Percentiles rank a stretch among this genome's conserved stretches.
Conservation (phyloP, 139 green algal species). For the Coelastrella sp. region DNA sequence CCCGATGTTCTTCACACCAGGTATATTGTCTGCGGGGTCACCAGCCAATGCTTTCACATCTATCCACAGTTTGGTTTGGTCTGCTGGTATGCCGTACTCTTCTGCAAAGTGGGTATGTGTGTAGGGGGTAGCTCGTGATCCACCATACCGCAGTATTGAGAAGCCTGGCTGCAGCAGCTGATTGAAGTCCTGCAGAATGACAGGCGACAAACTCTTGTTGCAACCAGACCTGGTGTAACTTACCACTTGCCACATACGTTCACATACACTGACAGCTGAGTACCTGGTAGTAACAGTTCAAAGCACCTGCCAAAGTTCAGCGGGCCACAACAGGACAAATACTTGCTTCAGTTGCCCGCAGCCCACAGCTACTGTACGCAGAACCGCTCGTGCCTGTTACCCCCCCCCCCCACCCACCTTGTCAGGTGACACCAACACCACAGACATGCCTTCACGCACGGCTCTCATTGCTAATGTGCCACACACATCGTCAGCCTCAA, state of each 20-base stretch:
- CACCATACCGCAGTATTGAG: conserved; percentile 67
- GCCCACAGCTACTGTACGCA: neutral
- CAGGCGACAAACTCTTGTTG: no score
- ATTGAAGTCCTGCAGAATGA: conserved; percentile 70
- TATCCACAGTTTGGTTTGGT: conserved; percentile 50
- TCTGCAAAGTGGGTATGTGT: conserved; percentile 52
- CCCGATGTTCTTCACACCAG: conserved; percentile 71
- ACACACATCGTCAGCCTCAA: conserved; percentile 85
- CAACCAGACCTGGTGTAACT: no score
- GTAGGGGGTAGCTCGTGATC: neutral
- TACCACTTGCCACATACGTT: no score
- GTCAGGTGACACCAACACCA: conserved; percentile 77
- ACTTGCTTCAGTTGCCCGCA: neutral
- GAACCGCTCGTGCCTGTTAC: neutral
- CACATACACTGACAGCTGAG: no score
- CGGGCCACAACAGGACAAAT: no score
- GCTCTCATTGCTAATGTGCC: conserved; percentile 62
- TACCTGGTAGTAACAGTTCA: no score
- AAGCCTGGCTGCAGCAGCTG: conserved; percentile 76
- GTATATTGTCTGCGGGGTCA: conserved; percentile 68
- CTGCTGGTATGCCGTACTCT: conserved; percentile 30
- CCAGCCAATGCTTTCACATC: conserved; percentile 74
- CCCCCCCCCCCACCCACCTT: conserved; percentile 59
- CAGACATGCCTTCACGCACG: conserved; percentile 56
- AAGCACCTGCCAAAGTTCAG: no score